A percentile compares a stretch with the other conserved stretches of the same genome.
Evolutionary conservation across 2,329 filamentous ascomycete species (phyloP).

Genomic region (Cercospora sp.): DNA sequence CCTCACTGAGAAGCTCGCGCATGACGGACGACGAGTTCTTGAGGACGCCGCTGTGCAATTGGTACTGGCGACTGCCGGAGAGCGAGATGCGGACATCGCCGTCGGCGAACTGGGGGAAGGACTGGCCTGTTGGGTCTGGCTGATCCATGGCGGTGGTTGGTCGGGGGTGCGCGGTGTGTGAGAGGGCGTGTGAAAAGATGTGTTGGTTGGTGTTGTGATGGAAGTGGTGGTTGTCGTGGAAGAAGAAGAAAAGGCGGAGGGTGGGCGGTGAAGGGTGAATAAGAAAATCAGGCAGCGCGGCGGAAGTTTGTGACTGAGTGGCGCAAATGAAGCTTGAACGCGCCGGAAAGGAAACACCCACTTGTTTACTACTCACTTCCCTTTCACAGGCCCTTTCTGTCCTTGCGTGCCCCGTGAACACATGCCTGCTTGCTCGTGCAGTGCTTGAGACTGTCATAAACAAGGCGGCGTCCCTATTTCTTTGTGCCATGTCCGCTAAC

Average conservation of each 20-base stretch:
- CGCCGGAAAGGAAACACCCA: not conserved
- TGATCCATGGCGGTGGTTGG: constrained; percentile 2
- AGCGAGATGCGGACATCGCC: constrained; percentile 45
- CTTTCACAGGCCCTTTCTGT: not conserved
- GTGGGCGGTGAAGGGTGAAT: not conserved
- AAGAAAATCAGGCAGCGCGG: not conserved
- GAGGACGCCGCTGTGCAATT: constrained; percentile 44
- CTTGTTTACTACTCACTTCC: not conserved
- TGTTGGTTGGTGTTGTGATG: not conserved
- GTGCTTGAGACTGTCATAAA: not conserved
- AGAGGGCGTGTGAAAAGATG: not conserved
- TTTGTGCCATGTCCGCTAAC: not conserved
- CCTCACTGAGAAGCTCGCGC: constrained; percentile 26
- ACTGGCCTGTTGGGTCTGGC: constrained; percentile 2
- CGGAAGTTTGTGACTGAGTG: not conserved
- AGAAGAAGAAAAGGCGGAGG: not conserved
- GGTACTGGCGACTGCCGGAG: constrained; percentile 39
- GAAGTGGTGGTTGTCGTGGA: not conserved
- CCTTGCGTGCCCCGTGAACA: not conserved
- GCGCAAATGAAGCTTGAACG: not conserved
- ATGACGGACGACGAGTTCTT: constrained; percentile 27
- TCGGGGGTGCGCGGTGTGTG: not conserved
- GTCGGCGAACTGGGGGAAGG: constrained; percentile 42
- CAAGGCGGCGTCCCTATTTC: not conserved
- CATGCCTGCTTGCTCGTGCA: not conserved